Evolutionary conservation across 768 basidiomycete genomes (phyloP).

Genomic region (Tephrocybe sp.): DNA sequence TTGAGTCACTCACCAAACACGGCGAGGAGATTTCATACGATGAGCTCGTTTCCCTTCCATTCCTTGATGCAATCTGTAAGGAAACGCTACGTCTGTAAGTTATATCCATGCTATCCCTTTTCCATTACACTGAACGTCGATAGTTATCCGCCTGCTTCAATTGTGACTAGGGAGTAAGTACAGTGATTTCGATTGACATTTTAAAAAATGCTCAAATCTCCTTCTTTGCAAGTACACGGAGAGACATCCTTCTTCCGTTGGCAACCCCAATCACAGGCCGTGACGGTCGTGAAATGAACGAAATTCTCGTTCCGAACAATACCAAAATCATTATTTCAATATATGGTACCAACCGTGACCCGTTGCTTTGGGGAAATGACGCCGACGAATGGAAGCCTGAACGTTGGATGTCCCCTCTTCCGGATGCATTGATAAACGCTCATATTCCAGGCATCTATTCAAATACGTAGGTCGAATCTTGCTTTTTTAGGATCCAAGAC

Average conservation of each 20-base stretch:
- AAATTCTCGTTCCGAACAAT: slow-evolving; percentile 13
- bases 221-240: too few species aligned
- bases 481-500: neutral
- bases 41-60: slow-evolving; percentile 26
- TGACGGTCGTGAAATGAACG: slow-evolving; percentile 23
- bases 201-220: too few species aligned
- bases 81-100: slow-evolving; percentile 35
- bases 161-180: slow-evolving; percentile 13
- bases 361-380: slow-evolving; percentile 41
- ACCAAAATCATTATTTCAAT: too few species aligned
- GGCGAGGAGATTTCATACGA: slow-evolving; percentile 24
- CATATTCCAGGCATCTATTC: slow-evolving; percentile 27
- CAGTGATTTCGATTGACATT: too few species aligned
- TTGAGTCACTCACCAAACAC: neutral
- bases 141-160: slow-evolving; percentile 4
- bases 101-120: slow-evolving; percentile 18
- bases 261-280: slow-evolving; percentile 25
- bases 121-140: slow-evolving; percentile 2
- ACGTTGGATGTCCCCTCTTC: slow-evolving; percentile 38
- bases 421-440: slow-evolving; percentile 23
- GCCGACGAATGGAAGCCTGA: slow-evolving; percentile 40
- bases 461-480: slow-evolving; percentile 18
- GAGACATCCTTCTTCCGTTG: slow-evolving; percentile 34
- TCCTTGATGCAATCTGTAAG: slow-evolving; percentile 33
- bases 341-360: slow-evolving; percentile 36